Base-by-base conservation (phyloP, 2,329 filamentous ascomycete genomes). In the Ceratocystis papillata region DNA sequence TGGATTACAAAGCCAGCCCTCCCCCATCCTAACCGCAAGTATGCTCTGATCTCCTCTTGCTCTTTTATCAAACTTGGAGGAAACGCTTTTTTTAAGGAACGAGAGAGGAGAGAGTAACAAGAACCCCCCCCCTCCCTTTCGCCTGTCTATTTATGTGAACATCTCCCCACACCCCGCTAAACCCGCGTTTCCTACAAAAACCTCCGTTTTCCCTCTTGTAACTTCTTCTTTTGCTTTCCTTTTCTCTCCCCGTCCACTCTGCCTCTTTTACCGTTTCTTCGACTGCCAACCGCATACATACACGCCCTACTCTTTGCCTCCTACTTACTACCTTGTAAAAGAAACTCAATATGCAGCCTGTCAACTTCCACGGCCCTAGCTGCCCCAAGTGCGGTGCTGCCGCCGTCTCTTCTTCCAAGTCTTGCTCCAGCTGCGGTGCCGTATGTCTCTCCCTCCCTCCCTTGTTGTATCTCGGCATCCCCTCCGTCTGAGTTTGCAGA, bases 371-470 rank as follows among this genome's bases (percentile, higher is more conserved):
- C 73, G 73, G 76, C 72, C 70, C 72, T 67, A 70, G 73, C 71
- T 85, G 82, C 78, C 82, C 82, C 76, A 83, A 81, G 77, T 85
- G 82, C 78, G 79, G 77, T 71, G 75, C 77, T 71, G 68, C 75
- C 72, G 77, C 79, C 70, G 71, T 74, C 60, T 76, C 76, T 70
- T 70, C 71, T 53, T 70, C 71, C 76, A 85, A 85, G 81, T 78
- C 77, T 68, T 85, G 82, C 77, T 71, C 72, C 67, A 76, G 77
- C 67, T 85, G 82, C 76, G 82, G 82, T 66, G 81, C 82, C 71
- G 82, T 85, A 77, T 71, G 82, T 77, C 44, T 44, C 25, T 15
- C 33, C 25, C 50, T 59, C 37, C 55, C 22, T 30, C 5, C 55
- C 62, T 48, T 6, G 28, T 37, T 20, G 41, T 28, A 3, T 3